Evolutionary conservation across 148 eudicot species (phyloP).

Genomic region (Fagopyrum tataricum): DNA sequence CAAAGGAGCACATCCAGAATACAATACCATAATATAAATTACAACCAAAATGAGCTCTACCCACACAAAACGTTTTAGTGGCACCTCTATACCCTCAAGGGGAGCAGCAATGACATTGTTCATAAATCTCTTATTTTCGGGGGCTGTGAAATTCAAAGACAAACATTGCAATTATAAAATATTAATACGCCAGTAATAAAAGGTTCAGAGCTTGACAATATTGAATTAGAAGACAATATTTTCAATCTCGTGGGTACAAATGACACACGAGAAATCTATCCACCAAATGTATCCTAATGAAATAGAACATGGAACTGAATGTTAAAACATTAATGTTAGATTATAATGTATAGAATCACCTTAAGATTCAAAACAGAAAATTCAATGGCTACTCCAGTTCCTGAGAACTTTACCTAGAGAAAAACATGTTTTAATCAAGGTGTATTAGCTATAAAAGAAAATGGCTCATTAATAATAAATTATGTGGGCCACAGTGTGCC

Average conservation of each 20-base stretch:
- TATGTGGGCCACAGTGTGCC: background rate
- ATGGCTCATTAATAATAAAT: background rate
- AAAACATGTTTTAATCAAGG: background rate
- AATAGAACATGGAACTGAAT: background rate
- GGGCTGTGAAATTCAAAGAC: slow-evolving; percentile 47
- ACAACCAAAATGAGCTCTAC: too few relatives aligned
- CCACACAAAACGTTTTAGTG: slow-evolving; percentile 74
- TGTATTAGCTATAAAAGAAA: background rate
- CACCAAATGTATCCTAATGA: too few relatives aligned
- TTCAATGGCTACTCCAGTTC: slow-evolving; percentile 81
- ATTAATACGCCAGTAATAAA: too few relatives aligned
- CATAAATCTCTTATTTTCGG: slow-evolving; percentile 80
- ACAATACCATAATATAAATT: too few relatives aligned
- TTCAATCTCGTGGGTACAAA: too few relatives aligned
- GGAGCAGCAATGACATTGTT: slow-evolving; percentile 62
- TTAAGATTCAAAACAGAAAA: slow-evolving; percentile 60
- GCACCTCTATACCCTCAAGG: slow-evolving; percentile 70
- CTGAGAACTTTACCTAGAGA: slow-evolving; percentile 42
- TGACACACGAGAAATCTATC: too few relatives aligned
- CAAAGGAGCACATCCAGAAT: too few relatives aligned
- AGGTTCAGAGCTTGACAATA: too few relatives aligned
- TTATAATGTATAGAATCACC: slow-evolving; percentile 25
- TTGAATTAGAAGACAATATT: too few relatives aligned
- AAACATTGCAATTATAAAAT: background rate
- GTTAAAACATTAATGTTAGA: background rate